These are phyloP conservation scores for Spirogloea muscicola DNA, from an alignment of 139 green algal species.

Conservation along the genomic window DNA sequence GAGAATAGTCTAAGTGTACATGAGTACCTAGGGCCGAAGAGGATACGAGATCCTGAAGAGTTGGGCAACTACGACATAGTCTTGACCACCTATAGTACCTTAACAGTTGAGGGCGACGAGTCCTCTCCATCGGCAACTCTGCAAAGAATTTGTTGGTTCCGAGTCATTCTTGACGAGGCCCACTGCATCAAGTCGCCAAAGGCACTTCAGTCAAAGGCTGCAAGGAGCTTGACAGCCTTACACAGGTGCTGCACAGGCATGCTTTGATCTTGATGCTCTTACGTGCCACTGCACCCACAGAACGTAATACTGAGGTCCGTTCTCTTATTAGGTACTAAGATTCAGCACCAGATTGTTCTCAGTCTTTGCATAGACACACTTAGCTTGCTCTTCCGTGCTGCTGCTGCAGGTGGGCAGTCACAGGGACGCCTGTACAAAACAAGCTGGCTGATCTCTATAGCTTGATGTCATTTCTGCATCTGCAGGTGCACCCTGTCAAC, in stretches of 20 bases:
- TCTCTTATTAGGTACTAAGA: no score
- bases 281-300: no score
- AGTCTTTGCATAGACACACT: no score
- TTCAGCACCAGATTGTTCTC: no score
- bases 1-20: conserved; percentile 48
- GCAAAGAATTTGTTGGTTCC: conserved; percentile 10
- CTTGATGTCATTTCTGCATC: conserved; percentile 71
- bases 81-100: conserved; percentile 19
- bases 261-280: no score
- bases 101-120: background rate
- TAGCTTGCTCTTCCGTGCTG: no score
- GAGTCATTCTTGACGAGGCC: conserved; percentile 40
- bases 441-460: conserved; percentile 77
- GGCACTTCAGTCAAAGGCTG: conserved; percentile 39
- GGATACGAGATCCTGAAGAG: conserved; percentile 44
- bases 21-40: conserved; percentile 11
- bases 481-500: no score
- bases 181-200: conserved; percentile 60
- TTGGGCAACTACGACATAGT: conserved; percentile 12
- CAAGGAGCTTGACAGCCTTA: conserved; percentile 16
- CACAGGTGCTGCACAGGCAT: no score
- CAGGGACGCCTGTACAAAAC: conserved; percentile 91
- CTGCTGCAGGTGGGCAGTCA: conserved; percentile 88
- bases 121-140: background rate
- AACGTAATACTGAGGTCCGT: no score